Conservation (phyloP, 441 rosid genomes). For the Euphorbia celastroides region DNA sequence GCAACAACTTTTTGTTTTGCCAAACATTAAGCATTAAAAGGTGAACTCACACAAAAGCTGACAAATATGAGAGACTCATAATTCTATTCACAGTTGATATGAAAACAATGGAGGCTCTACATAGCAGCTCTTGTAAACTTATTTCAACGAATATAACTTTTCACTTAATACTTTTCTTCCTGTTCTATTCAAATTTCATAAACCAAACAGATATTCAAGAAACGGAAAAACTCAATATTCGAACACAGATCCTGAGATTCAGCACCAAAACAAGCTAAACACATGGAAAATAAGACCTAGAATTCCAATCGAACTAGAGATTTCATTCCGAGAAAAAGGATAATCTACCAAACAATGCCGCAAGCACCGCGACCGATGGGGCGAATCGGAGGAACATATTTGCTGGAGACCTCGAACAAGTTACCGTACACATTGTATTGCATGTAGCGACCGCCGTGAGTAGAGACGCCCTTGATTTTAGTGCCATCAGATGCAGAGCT, state of each 20-base stretch:
- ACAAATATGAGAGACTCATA: neutral
- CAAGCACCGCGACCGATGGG: constrained; percentile 84
- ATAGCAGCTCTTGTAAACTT: too few species aligned
- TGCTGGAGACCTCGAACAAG: constrained; percentile 78
- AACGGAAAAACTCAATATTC: neutral
- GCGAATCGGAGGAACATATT: constrained; percentile 84
- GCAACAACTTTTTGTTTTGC: neutral
- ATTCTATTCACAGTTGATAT: neutral
- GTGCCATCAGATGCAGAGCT: constrained; percentile 24
- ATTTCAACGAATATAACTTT: neutral
- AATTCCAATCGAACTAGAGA: neutral
- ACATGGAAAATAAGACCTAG: constrained; percentile 2
- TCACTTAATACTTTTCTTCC: neutral
- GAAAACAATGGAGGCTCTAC: neutral
- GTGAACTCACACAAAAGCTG: neutral
- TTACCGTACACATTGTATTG: constrained; percentile 79
- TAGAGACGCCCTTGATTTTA: constrained; percentile 58
- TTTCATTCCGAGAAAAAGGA: neutral
- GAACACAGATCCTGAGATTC: neutral
- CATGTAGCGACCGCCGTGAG: constrained; percentile 81
- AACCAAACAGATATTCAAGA: neutral
- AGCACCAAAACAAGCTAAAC: neutral
- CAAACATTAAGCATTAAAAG: neutral
- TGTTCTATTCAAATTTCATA: neutral
- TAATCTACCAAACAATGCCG: constrained; percentile 68